These are phyloP conservation scores for Solioccasus polychromus DNA, from an alignment of 768 basidiomycete species.

Conservation along the genomic window DNA sequence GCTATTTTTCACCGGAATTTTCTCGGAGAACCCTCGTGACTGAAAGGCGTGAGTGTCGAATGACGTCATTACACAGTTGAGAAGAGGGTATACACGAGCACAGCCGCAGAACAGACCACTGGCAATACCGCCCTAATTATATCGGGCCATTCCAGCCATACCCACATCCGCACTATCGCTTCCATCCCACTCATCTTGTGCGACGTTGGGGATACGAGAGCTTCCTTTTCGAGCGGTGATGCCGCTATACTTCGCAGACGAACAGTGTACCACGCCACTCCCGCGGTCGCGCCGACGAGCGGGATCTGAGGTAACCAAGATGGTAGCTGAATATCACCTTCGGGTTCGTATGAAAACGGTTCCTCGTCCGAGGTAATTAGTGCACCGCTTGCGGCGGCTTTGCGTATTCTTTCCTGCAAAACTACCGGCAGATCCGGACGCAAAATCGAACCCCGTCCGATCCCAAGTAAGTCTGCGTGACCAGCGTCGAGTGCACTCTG, in stretches of 20 bases:
- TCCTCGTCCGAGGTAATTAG: slow-evolving; percentile 20
- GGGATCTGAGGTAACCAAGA: slow-evolving; percentile 44
- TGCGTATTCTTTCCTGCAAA: slow-evolving; percentile 25
- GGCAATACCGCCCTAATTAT: neutral
- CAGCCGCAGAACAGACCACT: slow-evolving; percentile 2
- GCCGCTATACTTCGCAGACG: slow-evolving; percentile 51
- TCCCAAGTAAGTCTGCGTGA: slow-evolving; percentile 73
- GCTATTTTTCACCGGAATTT: slow-evolving; percentile 2
- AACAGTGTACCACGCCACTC: slow-evolving; percentile 66
- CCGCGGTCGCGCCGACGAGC: slow-evolving; percentile 62
- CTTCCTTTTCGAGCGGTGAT: slow-evolving; percentile 5
- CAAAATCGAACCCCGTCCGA: slow-evolving; percentile 65
- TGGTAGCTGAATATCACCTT: slow-evolving; percentile 18
- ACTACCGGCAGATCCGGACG: slow-evolving; percentile 56
- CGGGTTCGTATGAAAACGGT: slow-evolving; percentile 42
- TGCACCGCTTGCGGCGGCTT: slow-evolving; percentile 1
- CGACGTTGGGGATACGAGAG: slow-evolving; percentile 11
- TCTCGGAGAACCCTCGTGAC: slow-evolving; percentile 1
- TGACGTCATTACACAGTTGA: neutral
- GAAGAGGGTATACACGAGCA: no score
- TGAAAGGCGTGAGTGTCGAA: no score
- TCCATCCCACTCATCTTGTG: slow-evolving; percentile 35
- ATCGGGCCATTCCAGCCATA: slow-evolving; percentile 34
- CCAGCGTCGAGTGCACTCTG: slow-evolving; percentile 46
- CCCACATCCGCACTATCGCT: slow-evolving; percentile 46